Base-by-base conservation (phyloP, 2,329 filamentous ascomycete genomes). In the Fusarium burgessii region DNA sequence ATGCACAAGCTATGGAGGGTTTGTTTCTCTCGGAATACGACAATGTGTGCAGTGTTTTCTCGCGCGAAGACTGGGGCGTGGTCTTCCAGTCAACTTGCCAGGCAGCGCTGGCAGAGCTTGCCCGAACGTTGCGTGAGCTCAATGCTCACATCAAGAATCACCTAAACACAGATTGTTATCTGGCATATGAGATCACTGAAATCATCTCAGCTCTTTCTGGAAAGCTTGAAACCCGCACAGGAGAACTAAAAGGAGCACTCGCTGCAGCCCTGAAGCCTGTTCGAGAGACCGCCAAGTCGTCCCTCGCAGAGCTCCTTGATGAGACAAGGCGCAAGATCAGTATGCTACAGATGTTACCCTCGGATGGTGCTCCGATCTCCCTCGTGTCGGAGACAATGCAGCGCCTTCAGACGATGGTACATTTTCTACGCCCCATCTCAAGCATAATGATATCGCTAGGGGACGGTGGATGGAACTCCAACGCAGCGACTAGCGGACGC, bases 111-210 rank as follows among this genome's bases (percentile, higher is more conserved):
- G 87, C 90, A 11, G 94, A 97, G 76, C 92, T 98, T 74, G 90
- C 92, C 9, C 91, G 93, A 74, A 98, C 96, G 0, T 82, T 98
- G 58, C 90, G 93, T 32, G 95, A 98, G 77, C 86, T 99, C 35
- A 98, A 98, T 79, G 87, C 89, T 52, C 95, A 98, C 77, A 94
- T 98, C 80, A 94, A 95, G 78, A 84, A 88, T 42, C 95, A 98
- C 77, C 84, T 98, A 41, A 89, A 90, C 72, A 97, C 94, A 0
- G 96, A 99, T 80, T 98, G 95, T 81, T 98, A 93, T 79, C 87
- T 99, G 51, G 94, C 94, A 11, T 99, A 97, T 79, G 96, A 99
- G 78, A 93, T 98, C 35, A 93, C 97, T 35, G 95, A 97, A 76
- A 93, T 98, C 66, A 90, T 98, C 49, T 93, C 93, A 1, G 88